These are phyloP conservation scores for Sporothrix brasiliensis DNA, from an alignment of 2,329 filamentous ascomycete genomes.

Conservation along the genomic window DNA sequence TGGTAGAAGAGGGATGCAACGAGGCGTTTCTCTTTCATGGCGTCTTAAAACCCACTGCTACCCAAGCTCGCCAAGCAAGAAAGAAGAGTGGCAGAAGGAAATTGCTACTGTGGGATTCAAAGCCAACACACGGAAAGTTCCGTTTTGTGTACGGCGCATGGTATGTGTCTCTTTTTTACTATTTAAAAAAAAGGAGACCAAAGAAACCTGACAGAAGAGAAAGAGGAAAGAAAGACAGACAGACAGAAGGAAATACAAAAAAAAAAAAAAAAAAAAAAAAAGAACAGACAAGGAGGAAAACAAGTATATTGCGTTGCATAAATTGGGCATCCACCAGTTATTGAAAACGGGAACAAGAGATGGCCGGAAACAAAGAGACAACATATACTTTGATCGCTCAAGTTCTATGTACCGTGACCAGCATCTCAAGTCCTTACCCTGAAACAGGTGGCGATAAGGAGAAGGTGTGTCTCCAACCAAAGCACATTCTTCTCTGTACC, in stretches of 20 bases:
- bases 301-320: neutral
- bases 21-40: conserved; percentile 4
- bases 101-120: conserved; percentile 1
- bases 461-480: conserved; percentile 15
- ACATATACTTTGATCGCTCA: neutral
- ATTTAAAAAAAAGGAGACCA: neutral
- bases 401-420: conserved; percentile 6
- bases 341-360: neutral
- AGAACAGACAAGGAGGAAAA: neutral
- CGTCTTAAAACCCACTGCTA: neutral
- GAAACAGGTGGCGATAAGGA: neutral
- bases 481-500: neutral
- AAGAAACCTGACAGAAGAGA: neutral
- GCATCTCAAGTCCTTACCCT: neutral
- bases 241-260: neutral
- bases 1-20: conserved; percentile 4
- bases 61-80: neutral
- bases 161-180: neutral
- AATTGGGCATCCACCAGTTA: conserved; percentile 1
- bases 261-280: neutral
- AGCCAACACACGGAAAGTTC: neutral
- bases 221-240: neutral
- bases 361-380: neutral
- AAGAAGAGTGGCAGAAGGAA: neutral
- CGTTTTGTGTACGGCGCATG: conserved; percentile 8